These are phyloP conservation scores for Tulasnella sp. DNA, from an alignment of 768 basidiomycete species.

Conservation along the genomic window DNA sequence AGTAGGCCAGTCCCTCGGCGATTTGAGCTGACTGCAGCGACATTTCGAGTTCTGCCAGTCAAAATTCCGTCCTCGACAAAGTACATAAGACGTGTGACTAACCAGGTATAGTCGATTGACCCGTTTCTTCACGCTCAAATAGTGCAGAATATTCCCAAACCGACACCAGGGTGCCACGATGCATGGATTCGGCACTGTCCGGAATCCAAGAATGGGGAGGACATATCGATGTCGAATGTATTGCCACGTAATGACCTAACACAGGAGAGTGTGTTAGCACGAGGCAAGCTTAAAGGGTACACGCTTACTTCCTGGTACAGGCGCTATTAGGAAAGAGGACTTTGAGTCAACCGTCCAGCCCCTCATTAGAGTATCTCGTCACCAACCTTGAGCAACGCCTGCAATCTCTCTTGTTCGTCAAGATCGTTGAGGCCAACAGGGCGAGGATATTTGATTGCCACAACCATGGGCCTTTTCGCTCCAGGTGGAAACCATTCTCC, in stretches of 20 bases:
- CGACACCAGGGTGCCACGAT: background rate
- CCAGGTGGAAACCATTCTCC: background rate
- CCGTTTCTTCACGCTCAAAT: background rate
- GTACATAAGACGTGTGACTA: background rate
- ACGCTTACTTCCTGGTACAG: background rate
- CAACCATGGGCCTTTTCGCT: background rate
- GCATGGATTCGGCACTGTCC: background rate
- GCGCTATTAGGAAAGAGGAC: background rate
- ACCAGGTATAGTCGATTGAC: background rate
- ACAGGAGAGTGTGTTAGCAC: background rate
- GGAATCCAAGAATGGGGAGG: background rate
- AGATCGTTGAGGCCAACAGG: background rate
- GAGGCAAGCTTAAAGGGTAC: background rate
- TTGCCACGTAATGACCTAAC: background rate
- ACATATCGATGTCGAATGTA: background rate
- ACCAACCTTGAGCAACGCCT: background rate
- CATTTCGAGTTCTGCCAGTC: background rate
- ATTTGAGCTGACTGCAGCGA: background rate
- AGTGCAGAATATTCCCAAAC: background rate
- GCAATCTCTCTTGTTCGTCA: background rate
- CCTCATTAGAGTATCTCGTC: background rate
- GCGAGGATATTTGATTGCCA: background rate
- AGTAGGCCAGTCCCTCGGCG: background rate
- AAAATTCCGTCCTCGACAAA: background rate
- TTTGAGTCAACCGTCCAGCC: background rate